phyloP scores from a whole-genome alignment of 2,329 filamentous ascomycete species.

The Aspergillus udagawae region DNA sequence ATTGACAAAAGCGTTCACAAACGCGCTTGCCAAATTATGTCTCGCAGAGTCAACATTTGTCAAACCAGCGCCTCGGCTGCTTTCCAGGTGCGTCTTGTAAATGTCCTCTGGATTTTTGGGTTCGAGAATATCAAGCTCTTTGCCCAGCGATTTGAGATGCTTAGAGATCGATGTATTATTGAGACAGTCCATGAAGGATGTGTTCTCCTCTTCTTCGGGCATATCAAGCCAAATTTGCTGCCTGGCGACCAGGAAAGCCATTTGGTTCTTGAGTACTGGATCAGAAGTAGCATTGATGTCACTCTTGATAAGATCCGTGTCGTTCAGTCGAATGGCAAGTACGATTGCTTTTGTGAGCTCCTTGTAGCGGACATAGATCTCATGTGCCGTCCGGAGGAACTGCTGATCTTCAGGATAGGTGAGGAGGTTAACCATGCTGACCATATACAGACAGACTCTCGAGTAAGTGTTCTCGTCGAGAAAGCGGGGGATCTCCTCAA shows the following conservation, averaged over 20 bases:
- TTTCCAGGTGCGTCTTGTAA: conserved; percentile 98
- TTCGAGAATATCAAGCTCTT: conserved; percentile 94
- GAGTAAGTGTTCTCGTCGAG: conserved; percentile 92
- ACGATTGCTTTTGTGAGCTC: conserved; percentile 92
- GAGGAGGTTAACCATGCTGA: conserved; percentile 96
- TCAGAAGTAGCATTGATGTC: conserved; percentile 80
- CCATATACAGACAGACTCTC: conserved; percentile 94
- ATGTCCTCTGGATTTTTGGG: conserved; percentile 98
- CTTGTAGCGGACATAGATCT: conserved; percentile 89
- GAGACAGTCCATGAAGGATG: conserved; percentile 74
- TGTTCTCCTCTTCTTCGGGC: conserved; percentile 61
- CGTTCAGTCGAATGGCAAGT: conserved; percentile 88
- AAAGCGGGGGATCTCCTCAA: conserved; percentile 82
- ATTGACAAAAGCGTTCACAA: conserved; percentile 96
- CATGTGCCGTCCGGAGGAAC: conserved; percentile 88
- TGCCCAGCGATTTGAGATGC: conserved; percentile 89
- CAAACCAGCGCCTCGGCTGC: conserved; percentile 83
- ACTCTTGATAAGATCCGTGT: conserved; percentile 72
- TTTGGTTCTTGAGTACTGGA: conserved; percentile 80
- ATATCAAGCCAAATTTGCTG: conserved; percentile 83
- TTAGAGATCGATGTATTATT: conserved; percentile 85
- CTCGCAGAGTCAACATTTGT: conserved; percentile 93
- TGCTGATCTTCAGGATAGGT: conserved; percentile 97
- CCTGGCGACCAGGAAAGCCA: conserved; percentile 86
- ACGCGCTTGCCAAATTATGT: conserved; percentile 91